Base-by-base conservation (phyloP, 306 rosid genomes). In the Benincasa hispida region DNA sequence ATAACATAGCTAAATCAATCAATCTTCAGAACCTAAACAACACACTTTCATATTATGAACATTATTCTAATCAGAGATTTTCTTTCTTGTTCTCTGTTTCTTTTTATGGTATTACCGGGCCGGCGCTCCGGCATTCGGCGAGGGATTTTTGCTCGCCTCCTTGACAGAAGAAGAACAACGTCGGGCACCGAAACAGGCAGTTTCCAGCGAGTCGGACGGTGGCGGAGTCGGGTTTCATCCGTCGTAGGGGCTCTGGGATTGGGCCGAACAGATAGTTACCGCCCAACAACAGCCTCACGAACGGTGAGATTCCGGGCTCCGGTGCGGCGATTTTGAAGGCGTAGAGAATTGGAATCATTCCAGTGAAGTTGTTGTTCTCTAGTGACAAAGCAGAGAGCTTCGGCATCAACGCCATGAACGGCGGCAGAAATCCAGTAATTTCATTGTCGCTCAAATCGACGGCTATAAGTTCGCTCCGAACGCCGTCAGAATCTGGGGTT, bases 211-310 rank as follows among this genome's bases (percentile, higher is more conserved):
- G 78, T 10, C 83, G 81, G 18, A 91, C 91, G n/a, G 83, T 89
- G 2, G 87, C 93, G n/a, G 88, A 87, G 42, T 88, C 91, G 0
- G 86, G 88, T 77, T 89, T 81, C 13, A 93, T 87, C 6, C 18
- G 6, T 65, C 86, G 54, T 3, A 91, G 51, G 2, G 88, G 91
- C 28, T 85, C 81, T 2, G 98, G 98, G 19, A 91, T 81, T 13
- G 86, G 85, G 60, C 98, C 97, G 9, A 81, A 56, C 73, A 91
- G 79, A 89, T 88, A 91, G 42, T 93, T 93, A 6, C 94, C 95
- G 0, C 89, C 87, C 35, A 93, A 60, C 27, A 93, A 34, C 1
- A 93, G 90, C 83, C 98, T 90, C 34, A 8, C 81, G 51, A 93
- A 86, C 21, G 86, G 86, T 2, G 89, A 84, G 5, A 83, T 67